Percentiles rank a stretch among this genome's conserved stretches.
Evolutionary conservation across 1,284 basidiomycete genomes (phyloP).

Genomic region (Cystobasidium sp.): DNA sequence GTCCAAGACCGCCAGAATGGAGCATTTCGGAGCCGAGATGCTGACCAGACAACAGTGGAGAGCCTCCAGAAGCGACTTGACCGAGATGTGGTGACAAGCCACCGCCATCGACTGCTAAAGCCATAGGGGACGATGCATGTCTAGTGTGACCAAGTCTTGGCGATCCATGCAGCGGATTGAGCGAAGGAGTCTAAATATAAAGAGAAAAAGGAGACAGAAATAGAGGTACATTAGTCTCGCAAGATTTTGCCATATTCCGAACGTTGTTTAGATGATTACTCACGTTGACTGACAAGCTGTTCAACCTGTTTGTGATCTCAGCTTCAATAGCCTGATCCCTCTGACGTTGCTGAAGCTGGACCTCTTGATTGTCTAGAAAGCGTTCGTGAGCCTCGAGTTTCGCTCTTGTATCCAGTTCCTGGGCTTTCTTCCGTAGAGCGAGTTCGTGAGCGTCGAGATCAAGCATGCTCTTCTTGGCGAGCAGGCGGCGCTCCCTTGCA

Average conservation of each 20-base stretch:
- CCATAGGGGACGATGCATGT: slow-evolving; percentile 27
- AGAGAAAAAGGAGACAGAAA: not conserved
- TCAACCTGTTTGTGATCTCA: slow-evolving; percentile 25
- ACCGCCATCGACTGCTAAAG: not conserved
- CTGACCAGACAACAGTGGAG: not conserved
- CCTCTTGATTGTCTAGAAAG: slow-evolving; percentile 27
- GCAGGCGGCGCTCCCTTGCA: slow-evolving; percentile 4
- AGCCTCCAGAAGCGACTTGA: not conserved
- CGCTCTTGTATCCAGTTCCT: slow-evolving; percentile 16
- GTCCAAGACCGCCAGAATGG: not conserved
- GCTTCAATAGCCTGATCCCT: slow-evolving; percentile 9
- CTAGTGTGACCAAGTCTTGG: slow-evolving; percentile 18
- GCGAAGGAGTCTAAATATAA: slow-evolving; percentile 25
- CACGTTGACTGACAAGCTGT: slow-evolving; percentile 25
- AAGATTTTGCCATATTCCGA: not conserved
- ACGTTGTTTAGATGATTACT: not conserved
- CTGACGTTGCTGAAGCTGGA: not conserved
- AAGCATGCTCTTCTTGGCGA: not conserved
- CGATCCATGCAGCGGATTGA: slow-evolving; percentile 28
- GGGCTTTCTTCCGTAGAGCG: slow-evolving; percentile 12
- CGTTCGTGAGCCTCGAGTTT: slow-evolving; percentile 7
- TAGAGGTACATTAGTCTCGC: not conserved
- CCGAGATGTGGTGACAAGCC: not conserved
- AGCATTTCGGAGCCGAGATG: not conserved
- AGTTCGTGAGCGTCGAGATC: slow-evolving; percentile 24